Conservation (phyloP, 1,139 yeast species). For the Suhomyces ambrosiae region DNA sequence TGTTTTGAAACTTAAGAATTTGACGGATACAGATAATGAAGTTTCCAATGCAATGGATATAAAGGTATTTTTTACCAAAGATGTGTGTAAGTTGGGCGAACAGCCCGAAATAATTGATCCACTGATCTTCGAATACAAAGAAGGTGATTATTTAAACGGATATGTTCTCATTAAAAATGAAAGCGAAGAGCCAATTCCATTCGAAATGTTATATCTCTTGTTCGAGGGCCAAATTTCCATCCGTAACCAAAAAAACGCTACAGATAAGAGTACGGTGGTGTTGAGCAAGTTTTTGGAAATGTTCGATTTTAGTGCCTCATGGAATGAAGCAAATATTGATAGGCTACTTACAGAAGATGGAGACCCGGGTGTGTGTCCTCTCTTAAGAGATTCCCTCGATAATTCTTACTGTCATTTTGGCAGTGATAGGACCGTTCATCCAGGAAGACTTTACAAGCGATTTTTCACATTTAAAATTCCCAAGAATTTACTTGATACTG, state of each 20-base stretch:
- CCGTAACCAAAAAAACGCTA: slow-evolving; percentile 15
- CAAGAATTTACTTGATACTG: slow-evolving; percentile 23
- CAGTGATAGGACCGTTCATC: slow-evolving; percentile 8
- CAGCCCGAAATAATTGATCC: slow-evolving; percentile 37
- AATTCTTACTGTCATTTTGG: slow-evolving; percentile 21
- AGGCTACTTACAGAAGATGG: slow-evolving; percentile 33
- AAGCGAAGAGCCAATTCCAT: slow-evolving; percentile 30
- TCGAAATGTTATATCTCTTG: slow-evolving; percentile 46
- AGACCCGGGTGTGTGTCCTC: slow-evolving; percentile 21
- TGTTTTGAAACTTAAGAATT: slow-evolving; percentile 36
- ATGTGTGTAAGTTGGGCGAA: slow-evolving; percentile 34
- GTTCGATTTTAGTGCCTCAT: slow-evolving; percentile 48
- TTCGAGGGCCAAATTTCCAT: slow-evolving; percentile 40
- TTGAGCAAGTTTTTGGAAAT: slow-evolving; percentile 39
- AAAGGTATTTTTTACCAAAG: slow-evolving; percentile 37
- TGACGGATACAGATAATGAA: slow-evolving; percentile 32
- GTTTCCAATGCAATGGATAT: slow-evolving; percentile 32
- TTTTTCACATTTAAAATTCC: slow-evolving; percentile 30
- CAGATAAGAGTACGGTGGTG: slow-evolving; percentile 19
- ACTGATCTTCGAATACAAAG: slow-evolving; percentile 38
- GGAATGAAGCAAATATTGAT: slow-evolving; percentile 35
- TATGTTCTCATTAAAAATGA: slow-evolving; percentile 33
- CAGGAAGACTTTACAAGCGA: slow-evolving; percentile 16
- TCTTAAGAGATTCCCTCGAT: slow-evolving; percentile 31
- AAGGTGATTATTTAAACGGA: slow-evolving; percentile 46